Evolutionary conservation across 768 basidiomycete genomes (phyloP).

Genomic region (Suillus variegatus): DNA sequence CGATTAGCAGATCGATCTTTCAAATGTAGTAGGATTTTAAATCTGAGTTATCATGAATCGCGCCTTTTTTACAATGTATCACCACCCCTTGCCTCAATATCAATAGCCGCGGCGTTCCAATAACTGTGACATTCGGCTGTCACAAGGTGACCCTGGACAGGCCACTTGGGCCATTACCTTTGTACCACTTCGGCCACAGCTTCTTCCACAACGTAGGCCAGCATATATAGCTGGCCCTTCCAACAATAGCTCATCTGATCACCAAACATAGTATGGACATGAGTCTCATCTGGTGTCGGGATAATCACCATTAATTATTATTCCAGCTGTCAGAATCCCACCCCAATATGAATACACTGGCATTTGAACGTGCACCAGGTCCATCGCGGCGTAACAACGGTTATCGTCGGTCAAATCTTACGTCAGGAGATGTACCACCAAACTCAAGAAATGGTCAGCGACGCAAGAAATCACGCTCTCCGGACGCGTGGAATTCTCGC

Average conservation of each 20-base stretch:
- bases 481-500: slow-evolving; percentile 27
- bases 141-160: background rate
- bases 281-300: background rate
- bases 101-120: background rate
- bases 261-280: background rate
- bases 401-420: slow-evolving; percentile 21
- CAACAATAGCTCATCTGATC: background rate
- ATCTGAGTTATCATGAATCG: too few relatives aligned
- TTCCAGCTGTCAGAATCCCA: background rate
- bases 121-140: slow-evolving; percentile 4
- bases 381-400: slow-evolving; percentile 27
- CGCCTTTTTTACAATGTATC: too few relatives aligned
- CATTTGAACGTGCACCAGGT: slow-evolving; percentile 3
- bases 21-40: background rate
- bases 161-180: background rate
- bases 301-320: background rate
- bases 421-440: slow-evolving; percentile 2
- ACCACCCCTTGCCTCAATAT: too few relatives aligned
- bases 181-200: slow-evolving; percentile 6
- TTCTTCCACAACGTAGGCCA: background rate
- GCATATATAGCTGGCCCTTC: too few relatives aligned
- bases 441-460: slow-evolving; percentile 23
- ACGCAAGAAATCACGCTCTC: slow-evolving; percentile 37
- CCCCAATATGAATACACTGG: slow-evolving; percentile 18
- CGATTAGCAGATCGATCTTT: too few relatives aligned